phyloP scores from a whole-genome alignment of 768 basidiomycete genomes.

The Hirschioporus abietinus region DNA sequence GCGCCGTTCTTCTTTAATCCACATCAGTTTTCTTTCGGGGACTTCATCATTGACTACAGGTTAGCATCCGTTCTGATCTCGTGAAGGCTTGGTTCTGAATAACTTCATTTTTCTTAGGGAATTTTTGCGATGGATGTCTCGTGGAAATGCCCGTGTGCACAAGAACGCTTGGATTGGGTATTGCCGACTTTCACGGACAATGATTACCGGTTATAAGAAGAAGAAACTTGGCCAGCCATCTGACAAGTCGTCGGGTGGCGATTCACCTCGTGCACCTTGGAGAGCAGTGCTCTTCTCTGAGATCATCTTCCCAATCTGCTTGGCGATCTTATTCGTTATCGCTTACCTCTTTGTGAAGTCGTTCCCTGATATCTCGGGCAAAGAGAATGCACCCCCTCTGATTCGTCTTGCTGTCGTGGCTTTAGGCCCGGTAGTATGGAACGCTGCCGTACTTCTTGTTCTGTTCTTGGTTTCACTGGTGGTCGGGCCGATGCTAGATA shows the following conservation, averaged over 20 bases:
- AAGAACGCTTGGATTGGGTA: slow-evolving; percentile 99
- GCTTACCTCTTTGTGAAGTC: slow-evolving; percentile 93
- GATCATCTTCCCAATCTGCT: slow-evolving; percentile 76
- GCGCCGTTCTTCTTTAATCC: slow-evolving; percentile 99
- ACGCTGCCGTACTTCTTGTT: slow-evolving; percentile 80
- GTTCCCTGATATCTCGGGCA: slow-evolving; percentile 61
- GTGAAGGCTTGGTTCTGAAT: slow-evolving; percentile 3
- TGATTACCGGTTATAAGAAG: slow-evolving; percentile 99
- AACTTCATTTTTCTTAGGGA: slow-evolving; percentile 48
- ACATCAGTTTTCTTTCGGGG: slow-evolving; percentile 97
- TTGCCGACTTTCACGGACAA: slow-evolving; percentile 94
- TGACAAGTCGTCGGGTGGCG: slow-evolving; percentile 86
- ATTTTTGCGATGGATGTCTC: slow-evolving; percentile 98
- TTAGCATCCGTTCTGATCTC: slow-evolving; percentile 26
- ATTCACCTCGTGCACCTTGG: slow-evolving; percentile 92
- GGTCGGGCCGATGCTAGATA: slow-evolving; percentile 86
- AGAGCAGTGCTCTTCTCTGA: slow-evolving; percentile 85
- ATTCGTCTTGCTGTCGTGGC: slow-evolving; percentile 92
- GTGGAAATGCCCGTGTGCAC: slow-evolving; percentile 96
- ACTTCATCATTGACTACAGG: slow-evolving; percentile 96
- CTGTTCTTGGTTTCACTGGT: slow-evolving; percentile 89
- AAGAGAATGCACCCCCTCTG: slow-evolving; percentile 71
- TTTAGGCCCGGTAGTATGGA: slow-evolving; percentile 93
- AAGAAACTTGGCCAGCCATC: slow-evolving; percentile 96
- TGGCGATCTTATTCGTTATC: slow-evolving; percentile 82